Percentiles rank a stretch among this genome's conserved stretches.
Conservation (phyloP, 2,329 filamentous ascomycete genomes). For the Chrysoporthe austroafricana region DNA sequence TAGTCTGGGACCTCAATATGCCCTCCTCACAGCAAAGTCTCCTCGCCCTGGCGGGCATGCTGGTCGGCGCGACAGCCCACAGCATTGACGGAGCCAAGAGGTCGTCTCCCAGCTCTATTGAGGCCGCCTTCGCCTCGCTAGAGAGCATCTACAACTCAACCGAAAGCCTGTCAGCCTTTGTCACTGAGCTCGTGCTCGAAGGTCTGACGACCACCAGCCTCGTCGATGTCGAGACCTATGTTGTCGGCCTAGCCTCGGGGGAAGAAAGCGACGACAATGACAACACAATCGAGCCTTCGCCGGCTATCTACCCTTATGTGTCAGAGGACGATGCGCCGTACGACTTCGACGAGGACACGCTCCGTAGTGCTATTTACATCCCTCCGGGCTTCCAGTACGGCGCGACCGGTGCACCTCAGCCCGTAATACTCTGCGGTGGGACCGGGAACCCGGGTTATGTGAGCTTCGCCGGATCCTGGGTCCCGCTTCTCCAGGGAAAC, state of each 20-base stretch:
- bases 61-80: neutral
- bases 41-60: neutral
- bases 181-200: neutral
- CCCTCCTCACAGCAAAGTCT: neutral
- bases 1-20: neutral
- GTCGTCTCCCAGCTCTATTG: neutral
- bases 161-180: neutral
- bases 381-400: slow-evolving; percentile 53
- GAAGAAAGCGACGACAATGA: slow-evolving; percentile 10
- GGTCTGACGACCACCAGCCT: neutral
- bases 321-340: slow-evolving; percentile 49
- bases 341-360: slow-evolving; percentile 46
- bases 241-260: slow-evolving; percentile 3
- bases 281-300: slow-evolving; percentile 2
- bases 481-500: slow-evolving; percentile 49
- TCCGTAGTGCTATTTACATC: slow-evolving; percentile 58
- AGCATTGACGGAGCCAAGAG: neutral
- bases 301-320: slow-evolving; percentile 1
- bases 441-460: slow-evolving; percentile 53
- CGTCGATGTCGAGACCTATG: neutral
- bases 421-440: slow-evolving; percentile 57
- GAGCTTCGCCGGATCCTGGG: slow-evolving; percentile 51
- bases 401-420: slow-evolving; percentile 39
- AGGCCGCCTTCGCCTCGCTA: neutral
- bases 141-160: neutral